These are phyloP conservation scores for Nakazawaea laoshanensis DNA, from an alignment of 805 yeast species.

Conservation along the genomic window DNA sequence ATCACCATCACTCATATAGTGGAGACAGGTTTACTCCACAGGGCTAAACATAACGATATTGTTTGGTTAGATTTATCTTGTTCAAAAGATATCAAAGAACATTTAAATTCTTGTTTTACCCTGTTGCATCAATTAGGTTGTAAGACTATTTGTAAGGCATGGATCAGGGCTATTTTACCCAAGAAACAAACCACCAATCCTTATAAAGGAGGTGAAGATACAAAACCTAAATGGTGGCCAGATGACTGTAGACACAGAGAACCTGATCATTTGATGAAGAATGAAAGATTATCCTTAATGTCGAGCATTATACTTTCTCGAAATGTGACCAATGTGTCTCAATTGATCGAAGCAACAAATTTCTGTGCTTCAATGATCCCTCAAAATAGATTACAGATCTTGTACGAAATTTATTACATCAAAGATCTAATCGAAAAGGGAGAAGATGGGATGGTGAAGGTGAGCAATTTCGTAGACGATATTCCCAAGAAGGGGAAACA, in stretches of 20 bases:
- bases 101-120: slow-evolving; percentile 22
- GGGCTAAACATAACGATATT: no score
- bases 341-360: background rate
- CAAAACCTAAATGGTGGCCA: slow-evolving; percentile 74
- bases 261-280: slow-evolving; percentile 64
- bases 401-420: slow-evolving; percentile 5
- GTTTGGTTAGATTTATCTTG: no score
- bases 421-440: background rate
- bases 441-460: background rate
- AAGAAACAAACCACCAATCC: slow-evolving; percentile 56
- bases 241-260: slow-evolving; percentile 46
- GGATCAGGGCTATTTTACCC: slow-evolving; percentile 64
- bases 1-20: no score
- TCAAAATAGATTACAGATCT: background rate
- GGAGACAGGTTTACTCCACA: no score
- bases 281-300: slow-evolving; percentile 44
- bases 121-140: slow-evolving; percentile 46
- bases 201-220: slow-evolving; percentile 39
- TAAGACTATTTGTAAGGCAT: slow-evolving; percentile 52
- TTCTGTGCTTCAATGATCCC: background rate
- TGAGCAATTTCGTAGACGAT: no score
- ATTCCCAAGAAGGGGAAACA: no score
- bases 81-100: slow-evolving; percentile 16
- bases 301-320: slow-evolving; percentile 24
- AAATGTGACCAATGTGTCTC: background rate